These are phyloP conservation scores for Mucor lusitanicus DNA, from an alignment of 371 early-diverging fungal species.

Conservation along the genomic window DNA sequence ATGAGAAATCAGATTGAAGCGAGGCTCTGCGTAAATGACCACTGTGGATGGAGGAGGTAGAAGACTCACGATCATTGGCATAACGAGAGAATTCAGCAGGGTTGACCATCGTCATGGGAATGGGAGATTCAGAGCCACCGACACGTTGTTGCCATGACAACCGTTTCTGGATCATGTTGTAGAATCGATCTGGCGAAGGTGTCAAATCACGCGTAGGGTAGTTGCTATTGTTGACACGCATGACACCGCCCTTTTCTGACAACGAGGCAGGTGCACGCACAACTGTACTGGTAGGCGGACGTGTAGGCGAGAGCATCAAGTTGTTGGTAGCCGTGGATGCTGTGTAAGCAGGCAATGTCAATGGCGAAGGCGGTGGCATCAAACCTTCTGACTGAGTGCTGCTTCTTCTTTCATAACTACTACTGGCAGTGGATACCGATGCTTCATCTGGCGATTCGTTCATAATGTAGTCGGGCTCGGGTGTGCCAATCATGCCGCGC, in stretches of 20 bases:
- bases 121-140: conserved; percentile 44
- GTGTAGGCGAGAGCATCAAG: conserved; percentile 7
- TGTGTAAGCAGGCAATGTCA: conserved; percentile 23
- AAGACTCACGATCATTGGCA: conserved; percentile 48
- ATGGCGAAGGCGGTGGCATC: conserved; percentile 28
- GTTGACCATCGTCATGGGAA: conserved; percentile 42
- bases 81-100: conserved; percentile 49
- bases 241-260: conserved; percentile 17
- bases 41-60: conserved; percentile 54
- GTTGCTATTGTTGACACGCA: conserved; percentile 16
- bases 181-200: conserved; percentile 52
- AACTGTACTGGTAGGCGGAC: conserved; percentile 16
- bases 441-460: conserved; percentile 25
- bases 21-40: conserved; percentile 49
- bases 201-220: conserved; percentile 20
- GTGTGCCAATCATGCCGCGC: conserved; percentile 45
- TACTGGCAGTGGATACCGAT: conserved; percentile 26
- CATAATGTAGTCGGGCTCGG: conserved; percentile 27
- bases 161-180: conserved; percentile 49
- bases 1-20: conserved; percentile 47
- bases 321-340: neutral
- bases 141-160: conserved; percentile 39
- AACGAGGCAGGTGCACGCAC: conserved; percentile 19
- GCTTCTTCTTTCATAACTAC: conserved; percentile 27
- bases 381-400: conserved; percentile 28